phyloP scores from a whole-genome alignment of 2,329 filamentous ascomycete genomes.

The Fusarium sp. region DNA sequence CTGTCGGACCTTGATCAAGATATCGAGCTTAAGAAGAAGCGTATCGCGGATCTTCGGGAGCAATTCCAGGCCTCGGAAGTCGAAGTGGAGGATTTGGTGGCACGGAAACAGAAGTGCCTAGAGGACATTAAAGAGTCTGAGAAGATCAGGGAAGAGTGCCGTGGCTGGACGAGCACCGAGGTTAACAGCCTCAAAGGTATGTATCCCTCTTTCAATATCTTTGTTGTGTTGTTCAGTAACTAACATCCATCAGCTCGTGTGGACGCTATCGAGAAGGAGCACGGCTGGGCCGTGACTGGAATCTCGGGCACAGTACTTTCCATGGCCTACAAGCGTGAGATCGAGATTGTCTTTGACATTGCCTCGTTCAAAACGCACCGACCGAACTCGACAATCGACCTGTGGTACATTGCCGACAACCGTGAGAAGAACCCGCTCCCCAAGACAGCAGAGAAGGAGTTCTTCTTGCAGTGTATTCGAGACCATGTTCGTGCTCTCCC shows the following conservation, averaged over 20 bases:
- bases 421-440: slow-evolving; percentile 65
- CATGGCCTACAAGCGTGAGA: slow-evolving; percentile 78
- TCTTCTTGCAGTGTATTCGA: slow-evolving; percentile 79
- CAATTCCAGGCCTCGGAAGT: slow-evolving; percentile 76
- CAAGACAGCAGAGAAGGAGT: slow-evolving; percentile 75
- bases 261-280: slow-evolving; percentile 71
- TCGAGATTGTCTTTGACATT: slow-evolving; percentile 79
- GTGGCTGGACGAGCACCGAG: slow-evolving; percentile 88
- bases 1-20: slow-evolving; percentile 74
- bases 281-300: slow-evolving; percentile 79
- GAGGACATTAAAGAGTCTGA: slow-evolving; percentile 86
- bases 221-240: slow-evolving; percentile 19
- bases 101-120: slow-evolving; percentile 76
- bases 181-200: slow-evolving; percentile 82
- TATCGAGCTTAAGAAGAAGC: slow-evolving; percentile 75
- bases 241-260: slow-evolving; percentile 70
- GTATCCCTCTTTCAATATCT: background rate
- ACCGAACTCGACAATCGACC: slow-evolving; percentile 69
- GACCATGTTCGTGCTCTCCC: slow-evolving; percentile 73
- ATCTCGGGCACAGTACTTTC: slow-evolving; percentile 73
- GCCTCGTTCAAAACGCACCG: slow-evolving; percentile 65
- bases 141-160: slow-evolving; percentile 84
- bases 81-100: slow-evolving; percentile 70
- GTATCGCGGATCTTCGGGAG: slow-evolving; percentile 74
- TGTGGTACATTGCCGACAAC: slow-evolving; percentile 75